A percentile compares a stretch with the other conserved stretches of the same genome.
Conservation (phyloP, 2,329 filamentous ascomycete species). For the Emmonsiellopsis sp. region DNA sequence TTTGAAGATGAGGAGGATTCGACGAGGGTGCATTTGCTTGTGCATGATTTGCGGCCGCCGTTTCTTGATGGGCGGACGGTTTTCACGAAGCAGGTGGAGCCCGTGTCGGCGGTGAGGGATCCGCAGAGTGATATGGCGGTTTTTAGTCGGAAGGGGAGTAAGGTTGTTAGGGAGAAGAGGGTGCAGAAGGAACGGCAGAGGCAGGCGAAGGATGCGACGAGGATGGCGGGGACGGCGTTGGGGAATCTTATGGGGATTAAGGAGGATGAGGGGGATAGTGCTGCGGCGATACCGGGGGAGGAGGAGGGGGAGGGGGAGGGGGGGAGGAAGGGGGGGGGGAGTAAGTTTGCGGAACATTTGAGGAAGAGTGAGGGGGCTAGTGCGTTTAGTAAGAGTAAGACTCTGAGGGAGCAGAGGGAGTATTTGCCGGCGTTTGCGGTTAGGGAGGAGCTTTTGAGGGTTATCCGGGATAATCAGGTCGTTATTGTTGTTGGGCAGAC, state of each 20-base stretch:
- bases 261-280: conserved; percentile 81
- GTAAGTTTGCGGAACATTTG: conserved; percentile 83
- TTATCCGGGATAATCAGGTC: conserved; percentile 95
- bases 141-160: conserved; percentile 90
- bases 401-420: conserved; percentile 80
- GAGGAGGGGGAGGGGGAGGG: too few relatives aligned
- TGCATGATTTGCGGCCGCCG: conserved; percentile 88
- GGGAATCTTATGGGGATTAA: conserved; percentile 95
- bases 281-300: conserved; percentile 64
- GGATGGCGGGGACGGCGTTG: conserved; percentile 78
- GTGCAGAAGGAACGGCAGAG: conserved; percentile 90
- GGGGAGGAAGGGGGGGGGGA: conserved; percentile 65
- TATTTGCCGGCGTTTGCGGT: conserved; percentile 94
- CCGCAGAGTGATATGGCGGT: conserved; percentile 98
- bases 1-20: conserved; percentile 80
- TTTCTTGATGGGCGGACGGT: conserved; percentile 92
- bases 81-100: conserved; percentile 95
- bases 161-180: conserved; percentile 80
- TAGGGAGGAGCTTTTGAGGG: conserved; percentile 79
- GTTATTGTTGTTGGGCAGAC: conserved; percentile 96
- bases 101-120: conserved; percentile 84
- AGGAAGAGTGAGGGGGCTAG: conserved; percentile 81
- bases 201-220: conserved; percentile 91
- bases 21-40: conserved; percentile 78
- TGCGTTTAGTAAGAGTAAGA: conserved; percentile 87